phyloP scores from a whole-genome alignment of 2,329 filamentous ascomycete genomes.

The Cadophora sp. region DNA sequence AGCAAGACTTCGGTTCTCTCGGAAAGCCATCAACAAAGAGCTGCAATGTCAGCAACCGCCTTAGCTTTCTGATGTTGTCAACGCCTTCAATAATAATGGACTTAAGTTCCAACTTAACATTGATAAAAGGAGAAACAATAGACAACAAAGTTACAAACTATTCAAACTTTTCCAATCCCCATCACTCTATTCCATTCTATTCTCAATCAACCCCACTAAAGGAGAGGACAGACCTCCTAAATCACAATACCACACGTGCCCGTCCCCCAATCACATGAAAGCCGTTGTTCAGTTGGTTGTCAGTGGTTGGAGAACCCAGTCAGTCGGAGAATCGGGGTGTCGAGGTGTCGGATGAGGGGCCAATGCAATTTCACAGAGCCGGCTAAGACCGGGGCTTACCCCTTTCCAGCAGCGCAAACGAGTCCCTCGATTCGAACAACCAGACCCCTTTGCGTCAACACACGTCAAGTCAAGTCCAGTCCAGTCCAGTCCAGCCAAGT shows the following conservation, averaged over 20 bases:
- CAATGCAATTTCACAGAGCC: slow-evolving; percentile 3
- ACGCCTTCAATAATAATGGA: background rate
- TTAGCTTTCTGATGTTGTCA: background rate
- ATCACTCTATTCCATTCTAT: no score
- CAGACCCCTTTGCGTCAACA: background rate
- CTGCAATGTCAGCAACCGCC: background rate
- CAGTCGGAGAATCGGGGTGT: background rate
- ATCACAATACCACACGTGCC: background rate
- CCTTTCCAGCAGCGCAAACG: slow-evolving; percentile 4
- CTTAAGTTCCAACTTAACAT: no score
- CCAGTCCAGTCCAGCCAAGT: background rate
- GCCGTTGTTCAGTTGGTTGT: background rate
- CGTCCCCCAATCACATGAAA: slow-evolving; percentile 17
- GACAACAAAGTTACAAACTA: no score
- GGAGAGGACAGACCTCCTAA: background rate
- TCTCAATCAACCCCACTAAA: background rate
- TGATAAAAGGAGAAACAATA: background rate
- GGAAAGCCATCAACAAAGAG: background rate
- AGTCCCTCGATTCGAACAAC: background rate
- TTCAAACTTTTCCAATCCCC: no score
- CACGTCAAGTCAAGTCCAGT: slow-evolving; percentile 3
- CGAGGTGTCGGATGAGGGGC: background rate
- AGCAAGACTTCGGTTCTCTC: background rate
- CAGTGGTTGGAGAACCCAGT: background rate
- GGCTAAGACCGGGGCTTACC: slow-evolving; percentile 1